These are phyloP conservation scores for Diaporthe helianthi DNA, from an alignment of 2,329 filamentous ascomycete genomes.

Conservation along the genomic window DNA sequence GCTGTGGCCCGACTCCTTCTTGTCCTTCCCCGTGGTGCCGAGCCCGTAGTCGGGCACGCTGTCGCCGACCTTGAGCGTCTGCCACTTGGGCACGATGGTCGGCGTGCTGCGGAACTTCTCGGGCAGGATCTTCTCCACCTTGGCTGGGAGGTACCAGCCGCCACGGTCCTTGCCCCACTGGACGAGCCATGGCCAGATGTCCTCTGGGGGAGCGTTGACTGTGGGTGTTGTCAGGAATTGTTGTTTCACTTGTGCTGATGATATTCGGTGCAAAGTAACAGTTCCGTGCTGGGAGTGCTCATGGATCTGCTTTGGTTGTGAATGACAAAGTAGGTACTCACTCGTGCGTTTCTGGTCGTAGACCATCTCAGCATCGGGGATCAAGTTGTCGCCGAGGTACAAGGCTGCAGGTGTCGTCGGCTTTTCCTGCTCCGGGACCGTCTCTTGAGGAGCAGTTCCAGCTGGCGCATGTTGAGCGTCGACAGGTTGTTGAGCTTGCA, in stretches of 20 bases:
- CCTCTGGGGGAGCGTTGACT: slow-evolving; percentile 22
- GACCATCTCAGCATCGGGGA: slow-evolving; percentile 26
- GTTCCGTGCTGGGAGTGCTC: neutral
- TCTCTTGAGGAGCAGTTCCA: neutral
- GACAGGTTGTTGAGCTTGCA: neutral
- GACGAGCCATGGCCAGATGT: slow-evolving; percentile 26
- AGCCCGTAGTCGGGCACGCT: slow-evolving; percentile 25
- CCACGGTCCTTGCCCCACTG: slow-evolving; percentile 29
- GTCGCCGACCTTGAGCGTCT: slow-evolving; percentile 26
- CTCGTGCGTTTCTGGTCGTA: slow-evolving; percentile 24
- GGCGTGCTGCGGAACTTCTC: slow-evolving; percentile 19
- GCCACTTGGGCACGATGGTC: slow-evolving; percentile 22
- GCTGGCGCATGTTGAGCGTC: slow-evolving; percentile 8
- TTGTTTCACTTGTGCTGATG: neutral
- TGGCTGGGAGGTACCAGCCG: slow-evolving; percentile 28
- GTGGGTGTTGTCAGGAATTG: neutral
- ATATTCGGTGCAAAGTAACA: neutral
- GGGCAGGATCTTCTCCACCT: slow-evolving; percentile 24
- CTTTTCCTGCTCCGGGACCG: neutral
- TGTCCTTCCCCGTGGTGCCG: too few species aligned
- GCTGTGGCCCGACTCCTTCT: slow-evolving; percentile 10
- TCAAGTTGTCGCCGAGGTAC: slow-evolving; percentile 16
- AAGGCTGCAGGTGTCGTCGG: neutral
- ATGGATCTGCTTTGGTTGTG: too few species aligned
- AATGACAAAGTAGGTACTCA: neutral